Evolutionary conservation across 345 rosid species (phyloP).

Genomic region (Conringia planisiliqua): DNA sequence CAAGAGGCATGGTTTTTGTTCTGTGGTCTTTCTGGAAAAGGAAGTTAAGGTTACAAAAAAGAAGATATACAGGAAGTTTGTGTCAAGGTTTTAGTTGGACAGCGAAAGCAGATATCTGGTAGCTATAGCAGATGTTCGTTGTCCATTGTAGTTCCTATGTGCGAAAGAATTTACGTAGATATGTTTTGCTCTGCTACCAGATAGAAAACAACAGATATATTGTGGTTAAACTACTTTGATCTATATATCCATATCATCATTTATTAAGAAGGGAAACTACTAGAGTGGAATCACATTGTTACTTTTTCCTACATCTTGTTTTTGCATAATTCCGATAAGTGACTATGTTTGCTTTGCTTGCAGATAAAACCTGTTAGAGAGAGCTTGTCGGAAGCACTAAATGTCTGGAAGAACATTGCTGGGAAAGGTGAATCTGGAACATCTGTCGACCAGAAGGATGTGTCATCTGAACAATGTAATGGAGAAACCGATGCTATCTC

Average conservation of each 20-base stretch:
- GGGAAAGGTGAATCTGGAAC: conserved; percentile 62
- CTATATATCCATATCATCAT: background rate
- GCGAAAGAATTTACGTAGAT: background rate
- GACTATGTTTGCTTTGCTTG: conserved; percentile 23
- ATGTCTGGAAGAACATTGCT: conserved; percentile 74
- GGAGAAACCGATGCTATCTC: conserved; percentile 34
- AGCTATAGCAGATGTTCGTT: background rate
- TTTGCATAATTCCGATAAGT: background rate
- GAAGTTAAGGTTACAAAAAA: background rate
- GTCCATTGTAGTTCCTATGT: background rate
- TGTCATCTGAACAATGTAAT: conserved; percentile 48
- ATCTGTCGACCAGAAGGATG: conserved; percentile 54
- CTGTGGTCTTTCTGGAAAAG: conserved; percentile 3
- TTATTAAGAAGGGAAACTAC: background rate
- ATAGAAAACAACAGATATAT: background rate
- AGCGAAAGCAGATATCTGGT: background rate
- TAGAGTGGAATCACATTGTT: background rate
- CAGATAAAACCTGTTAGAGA: conserved; percentile 97
- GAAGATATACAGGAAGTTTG: background rate
- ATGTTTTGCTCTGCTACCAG: background rate
- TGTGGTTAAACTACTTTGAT: background rate
- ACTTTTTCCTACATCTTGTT: background rate
- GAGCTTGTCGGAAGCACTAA: conserved; percentile 87
- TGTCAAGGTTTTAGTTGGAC: background rate
- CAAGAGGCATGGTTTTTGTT: background rate